A percentile compares a stretch with the other conserved stretches of the same genome.
phyloP scores from a whole-genome alignment of 1,139 yeast genomes.

The Neolecta irregularis region DNA sequence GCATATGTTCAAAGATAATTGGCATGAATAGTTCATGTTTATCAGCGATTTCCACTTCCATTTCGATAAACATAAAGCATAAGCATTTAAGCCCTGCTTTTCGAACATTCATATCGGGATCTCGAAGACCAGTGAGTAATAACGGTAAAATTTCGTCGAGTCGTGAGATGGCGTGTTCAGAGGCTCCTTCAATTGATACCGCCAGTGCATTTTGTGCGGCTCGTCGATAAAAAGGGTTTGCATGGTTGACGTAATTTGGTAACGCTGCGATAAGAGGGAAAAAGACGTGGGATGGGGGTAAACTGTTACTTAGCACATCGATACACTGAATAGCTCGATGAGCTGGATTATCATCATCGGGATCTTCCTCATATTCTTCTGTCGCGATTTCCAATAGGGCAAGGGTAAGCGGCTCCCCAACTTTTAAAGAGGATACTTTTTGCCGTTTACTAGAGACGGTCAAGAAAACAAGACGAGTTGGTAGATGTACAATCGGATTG shows the following conservation, averaged over 20 bases:
- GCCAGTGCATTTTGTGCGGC: slow-evolving; percentile 75
- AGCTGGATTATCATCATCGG: slow-evolving; percentile 74
- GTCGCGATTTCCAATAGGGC: slow-evolving; percentile 66
- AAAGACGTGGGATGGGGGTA: slow-evolving; percentile 88
- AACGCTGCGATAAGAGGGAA: slow-evolving; percentile 60
- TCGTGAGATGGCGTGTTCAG: slow-evolving; percentile 73
- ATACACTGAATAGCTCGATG: slow-evolving; percentile 67
- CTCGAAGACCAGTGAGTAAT: slow-evolving; percentile 62
- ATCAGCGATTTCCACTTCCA: slow-evolving; percentile 66
- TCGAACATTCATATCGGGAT: slow-evolving; percentile 59
- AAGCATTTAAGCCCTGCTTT: slow-evolving; percentile 78
- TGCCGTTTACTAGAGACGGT: slow-evolving; percentile 12
- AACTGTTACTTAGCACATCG: slow-evolving; percentile 60
- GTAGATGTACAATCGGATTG: slow-evolving; percentile 37
- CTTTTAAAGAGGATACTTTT: slow-evolving; percentile 39
- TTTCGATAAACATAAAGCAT: slow-evolving; percentile 62
- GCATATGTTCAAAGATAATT: slow-evolving; percentile 71
- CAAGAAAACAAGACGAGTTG: slow-evolving; percentile 29
- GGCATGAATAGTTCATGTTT: slow-evolving; percentile 75
- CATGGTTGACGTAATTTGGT: slow-evolving; percentile 45
- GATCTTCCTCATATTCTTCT: slow-evolving; percentile 82
- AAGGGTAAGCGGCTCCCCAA: slow-evolving; percentile 66
- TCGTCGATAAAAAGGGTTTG: slow-evolving; percentile 65
- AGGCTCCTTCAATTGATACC: slow-evolving; percentile 81
- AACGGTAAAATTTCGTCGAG: slow-evolving; percentile 58